Base-by-base conservation (phyloP, 768 basidiomycete genomes). In the Leucosporidium yakuticum region DNA sequence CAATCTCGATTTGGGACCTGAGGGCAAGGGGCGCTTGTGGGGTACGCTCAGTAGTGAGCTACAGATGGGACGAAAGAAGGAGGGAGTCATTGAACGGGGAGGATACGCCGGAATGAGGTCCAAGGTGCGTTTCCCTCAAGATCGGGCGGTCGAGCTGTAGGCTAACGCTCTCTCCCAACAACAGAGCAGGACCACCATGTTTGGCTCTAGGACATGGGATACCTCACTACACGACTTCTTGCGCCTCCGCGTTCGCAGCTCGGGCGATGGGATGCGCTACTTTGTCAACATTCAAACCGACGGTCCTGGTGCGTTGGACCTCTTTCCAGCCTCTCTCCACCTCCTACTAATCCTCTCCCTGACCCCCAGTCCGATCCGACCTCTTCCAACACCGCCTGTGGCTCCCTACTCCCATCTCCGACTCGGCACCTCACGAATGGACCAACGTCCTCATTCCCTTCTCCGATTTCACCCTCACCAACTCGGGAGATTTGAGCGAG, bases 381-480 rank as follows among this genome's bases (percentile, higher is more conserved):
- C 81, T 98, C n/a, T 98, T 90, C 87, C 95, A 96, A 76, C 93
- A 97, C 73, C 84, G 90, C 44, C 81, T 98, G n/a, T 90, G 85
- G 79, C 89, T 93, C 77, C 81, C 83, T 60, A 81, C 32, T 0
- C 66, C 74, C 83, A 85, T 62, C 12, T 21, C 63, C 50, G 68
- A 73, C 11, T 1, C 9, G 7, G 64, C 63, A 7, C 65, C 68
- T 3, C 68, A 73, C 31, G 80, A 81, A 6, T 94, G 91, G 91
- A 88, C 92, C 77, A 87, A 91, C 74, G 77, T 94, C 21, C 87
- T 87, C 75, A 86, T 98, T 62, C 92, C 94, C 0, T 87, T 97
- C n/a, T 71, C 77, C 49, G 77, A 78, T 21, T 82, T 82, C 67
- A 77, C 81, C 23, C 74, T 82, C 19, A 82, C 81, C n/a, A 82